Evolutionary conservation across 805 yeast genomes (phyloP).

Genomic region (Starmerella sp.): DNA sequence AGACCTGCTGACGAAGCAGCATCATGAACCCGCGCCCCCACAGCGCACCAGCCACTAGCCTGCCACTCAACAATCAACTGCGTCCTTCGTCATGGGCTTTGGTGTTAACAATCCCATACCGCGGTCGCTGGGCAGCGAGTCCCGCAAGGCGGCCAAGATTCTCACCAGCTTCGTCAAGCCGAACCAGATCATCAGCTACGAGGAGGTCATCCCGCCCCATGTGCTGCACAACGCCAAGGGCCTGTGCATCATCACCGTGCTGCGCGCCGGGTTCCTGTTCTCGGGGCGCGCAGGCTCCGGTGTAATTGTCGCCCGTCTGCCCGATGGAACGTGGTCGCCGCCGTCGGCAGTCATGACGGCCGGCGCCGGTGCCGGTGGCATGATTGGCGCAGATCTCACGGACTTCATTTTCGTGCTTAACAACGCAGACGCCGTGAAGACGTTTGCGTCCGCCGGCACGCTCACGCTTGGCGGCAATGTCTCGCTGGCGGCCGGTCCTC

Average conservation of each 20-base stretch:
- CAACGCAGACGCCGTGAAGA: conserved; percentile 75
- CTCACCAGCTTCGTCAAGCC: conserved; percentile 87
- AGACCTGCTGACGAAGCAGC: background rate
- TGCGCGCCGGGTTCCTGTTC: conserved; percentile 91
- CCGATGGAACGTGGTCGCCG: conserved; percentile 95
- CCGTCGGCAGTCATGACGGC: conserved; percentile 93
- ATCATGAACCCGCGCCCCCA: conserved; percentile 5
- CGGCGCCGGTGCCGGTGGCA: conserved; percentile 99
- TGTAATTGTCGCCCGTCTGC: conserved; percentile 81
- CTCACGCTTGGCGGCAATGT: conserved; percentile 90
- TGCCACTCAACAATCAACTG: background rate
- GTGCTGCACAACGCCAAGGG: conserved; percentile 86
- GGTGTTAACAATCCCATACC: conserved; percentile 93
- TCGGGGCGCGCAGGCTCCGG: conserved; percentile 98
- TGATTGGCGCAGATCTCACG: conserved; percentile 90
- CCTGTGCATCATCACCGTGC: conserved; percentile 79
- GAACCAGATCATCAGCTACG: conserved; percentile 83
- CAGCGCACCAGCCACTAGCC: background rate
- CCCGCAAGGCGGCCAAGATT: conserved; percentile 88
- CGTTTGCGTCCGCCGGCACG: conserved; percentile 89
- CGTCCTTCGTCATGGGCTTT: conserved; percentile 11
- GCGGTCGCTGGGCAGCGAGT: conserved; percentile 73
- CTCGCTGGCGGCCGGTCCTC: conserved; percentile 93
- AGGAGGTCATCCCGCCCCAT: conserved; percentile 76
- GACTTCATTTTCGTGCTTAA: conserved; percentile 91